phyloP scores from a whole-genome alignment of 1,139 yeast species.

The Wickerhamomyces sp. region DNA sequence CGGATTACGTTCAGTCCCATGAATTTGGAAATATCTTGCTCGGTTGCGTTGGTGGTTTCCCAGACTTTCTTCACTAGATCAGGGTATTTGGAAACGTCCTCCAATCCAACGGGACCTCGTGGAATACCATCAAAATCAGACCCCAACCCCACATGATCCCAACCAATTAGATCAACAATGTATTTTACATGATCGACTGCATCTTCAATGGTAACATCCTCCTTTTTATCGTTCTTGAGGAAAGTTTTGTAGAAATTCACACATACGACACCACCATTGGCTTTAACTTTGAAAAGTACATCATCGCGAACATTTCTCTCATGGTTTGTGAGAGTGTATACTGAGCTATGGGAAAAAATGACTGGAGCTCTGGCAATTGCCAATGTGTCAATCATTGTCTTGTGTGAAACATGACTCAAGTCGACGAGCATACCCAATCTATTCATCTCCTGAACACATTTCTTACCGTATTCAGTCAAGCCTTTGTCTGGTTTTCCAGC shows the following conservation, averaged over 20 bases:
- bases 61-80: conserved; percentile 38
- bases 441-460: conserved; percentile 43
- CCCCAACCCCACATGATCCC: conserved; percentile 53
- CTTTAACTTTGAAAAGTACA: conserved; percentile 33
- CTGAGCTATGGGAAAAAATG: conserved; percentile 46
- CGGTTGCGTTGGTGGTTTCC: conserved; percentile 35
- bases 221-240: conserved; percentile 25
- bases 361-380: conserved; percentile 42
- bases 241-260: conserved; percentile 43
- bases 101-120: conserved; percentile 42
- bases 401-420: conserved; percentile 44
- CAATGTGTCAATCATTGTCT: conserved; percentile 45
- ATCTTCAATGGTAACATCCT: conserved; percentile 37
- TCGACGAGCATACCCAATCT: conserved; percentile 51
- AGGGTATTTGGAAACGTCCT: conserved; percentile 51
- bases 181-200: conserved; percentile 43
- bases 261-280: conserved; percentile 45
- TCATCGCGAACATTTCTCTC: conserved; percentile 48
- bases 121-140: conserved; percentile 52
- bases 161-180: conserved; percentile 41
- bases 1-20: conserved; percentile 46
- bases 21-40: conserved; percentile 36
- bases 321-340: conserved; percentile 34
- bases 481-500: conserved; percentile 44
- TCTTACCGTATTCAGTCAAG: conserved; percentile 35